Conservation (phyloP, 2,329 filamentous ascomycete genomes). For the Stagonosporopsis cucurbitacearum region DNA sequence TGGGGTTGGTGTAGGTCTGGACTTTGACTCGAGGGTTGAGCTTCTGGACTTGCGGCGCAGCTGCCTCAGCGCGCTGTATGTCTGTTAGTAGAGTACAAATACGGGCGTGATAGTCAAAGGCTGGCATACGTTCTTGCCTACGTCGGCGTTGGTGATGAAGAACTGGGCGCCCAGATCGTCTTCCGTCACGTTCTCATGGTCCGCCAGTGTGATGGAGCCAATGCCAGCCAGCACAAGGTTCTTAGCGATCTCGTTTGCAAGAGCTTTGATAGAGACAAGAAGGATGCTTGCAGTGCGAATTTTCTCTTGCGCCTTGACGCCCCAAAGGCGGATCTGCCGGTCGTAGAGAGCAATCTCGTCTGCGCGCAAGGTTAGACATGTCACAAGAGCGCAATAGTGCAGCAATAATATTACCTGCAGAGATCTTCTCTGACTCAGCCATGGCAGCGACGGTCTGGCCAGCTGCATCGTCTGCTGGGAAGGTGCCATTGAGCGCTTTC, state of each 20-base stretch:
- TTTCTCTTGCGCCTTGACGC: constrained; percentile 87
- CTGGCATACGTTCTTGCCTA: constrained; percentile 73
- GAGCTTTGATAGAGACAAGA: constrained; percentile 83
- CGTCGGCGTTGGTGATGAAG: constrained; percentile 73
- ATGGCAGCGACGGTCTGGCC: constrained; percentile 48
- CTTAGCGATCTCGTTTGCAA: constrained; percentile 95
- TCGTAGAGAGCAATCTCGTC: constrained; percentile 98
- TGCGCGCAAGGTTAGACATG: constrained; percentile 41
- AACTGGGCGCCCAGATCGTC: constrained; percentile 74
- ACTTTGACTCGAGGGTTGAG: constrained; percentile 90
- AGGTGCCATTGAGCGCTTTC: constrained; percentile 33
- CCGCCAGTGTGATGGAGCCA: constrained; percentile 85
- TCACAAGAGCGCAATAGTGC: not conserved
- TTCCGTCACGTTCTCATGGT: constrained; percentile 76
- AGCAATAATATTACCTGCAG: constrained; percentile 37
- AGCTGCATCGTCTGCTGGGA: constrained; percentile 43
- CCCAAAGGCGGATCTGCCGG: constrained; percentile 96
- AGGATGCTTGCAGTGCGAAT: constrained; percentile 90
- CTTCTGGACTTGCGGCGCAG: constrained; percentile 76
- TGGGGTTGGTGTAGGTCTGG: constrained; percentile 70
- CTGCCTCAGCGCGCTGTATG: constrained; percentile 75
- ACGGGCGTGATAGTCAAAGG: not conserved
- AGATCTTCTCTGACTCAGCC: constrained; percentile 51
- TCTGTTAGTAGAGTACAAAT: not conserved
- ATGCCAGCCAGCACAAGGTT: constrained; percentile 95